phyloP scores from a whole-genome alignment of 306 rosid species.

The Datisca glomerata region DNA sequence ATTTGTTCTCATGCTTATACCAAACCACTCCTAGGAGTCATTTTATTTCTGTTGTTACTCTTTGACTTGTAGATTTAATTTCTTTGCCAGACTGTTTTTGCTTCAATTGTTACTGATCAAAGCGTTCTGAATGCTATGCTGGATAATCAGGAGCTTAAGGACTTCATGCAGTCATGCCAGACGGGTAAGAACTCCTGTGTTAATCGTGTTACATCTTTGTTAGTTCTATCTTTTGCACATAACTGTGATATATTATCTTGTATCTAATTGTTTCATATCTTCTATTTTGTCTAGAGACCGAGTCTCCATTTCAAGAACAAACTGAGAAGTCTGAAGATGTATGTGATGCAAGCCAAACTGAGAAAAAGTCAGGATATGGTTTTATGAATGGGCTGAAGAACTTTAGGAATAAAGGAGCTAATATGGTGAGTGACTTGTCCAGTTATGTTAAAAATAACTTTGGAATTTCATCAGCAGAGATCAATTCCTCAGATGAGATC shows the following conservation, averaged over 20 bases:
- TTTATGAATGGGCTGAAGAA: slow-evolving; percentile 17
- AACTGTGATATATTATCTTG: neutral
- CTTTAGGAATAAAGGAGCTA: slow-evolving; percentile 24
- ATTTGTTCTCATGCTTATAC: neutral
- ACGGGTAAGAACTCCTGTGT: slow-evolving; percentile 14
- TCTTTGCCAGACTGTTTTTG: slow-evolving; percentile 53
- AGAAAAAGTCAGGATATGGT: neutral
- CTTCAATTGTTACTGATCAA: slow-evolving; percentile 54
- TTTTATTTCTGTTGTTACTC: neutral
- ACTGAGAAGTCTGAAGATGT: slow-evolving; percentile 15
- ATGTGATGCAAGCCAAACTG: slow-evolving; percentile 3
- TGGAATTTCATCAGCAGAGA: slow-evolving; percentile 25
- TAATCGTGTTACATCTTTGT: neutral
- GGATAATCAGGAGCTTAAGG: slow-evolving; percentile 38
- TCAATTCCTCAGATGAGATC: slow-evolving; percentile 19
- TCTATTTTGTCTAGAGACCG: slow-evolving; percentile 20
- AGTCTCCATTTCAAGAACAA: slow-evolving; percentile 8
- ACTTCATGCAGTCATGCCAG: slow-evolving; percentile 36
- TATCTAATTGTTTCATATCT: neutral
- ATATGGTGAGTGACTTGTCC: slow-evolving; percentile 32
- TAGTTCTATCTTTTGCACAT: neutral
- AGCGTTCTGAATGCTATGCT: slow-evolving; percentile 59
- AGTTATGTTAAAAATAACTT: slow-evolving; percentile 38
- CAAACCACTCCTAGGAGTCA: neutral
- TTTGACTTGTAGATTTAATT: neutral